Conservation (phyloP, 2,329 filamentous ascomycete species). For the Hymenotorrendiella dingleyae region DNA sequence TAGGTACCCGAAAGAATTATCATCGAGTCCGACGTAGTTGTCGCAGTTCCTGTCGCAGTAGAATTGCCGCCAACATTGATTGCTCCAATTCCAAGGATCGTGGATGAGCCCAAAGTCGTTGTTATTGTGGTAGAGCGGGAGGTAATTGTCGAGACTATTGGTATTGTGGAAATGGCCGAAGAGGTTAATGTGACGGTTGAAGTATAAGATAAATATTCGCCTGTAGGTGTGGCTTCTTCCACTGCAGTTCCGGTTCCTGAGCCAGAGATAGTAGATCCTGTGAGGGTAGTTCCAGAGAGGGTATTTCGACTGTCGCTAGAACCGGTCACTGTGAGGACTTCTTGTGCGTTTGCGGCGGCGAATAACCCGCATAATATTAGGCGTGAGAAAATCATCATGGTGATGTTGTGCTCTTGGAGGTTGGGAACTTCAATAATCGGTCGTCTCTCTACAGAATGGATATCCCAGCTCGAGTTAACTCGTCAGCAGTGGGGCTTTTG, state of each 20-base stretch:
- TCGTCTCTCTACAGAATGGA: too few species aligned
- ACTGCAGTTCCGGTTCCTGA: slow-evolving; percentile 12
- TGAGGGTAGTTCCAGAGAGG: too few species aligned
- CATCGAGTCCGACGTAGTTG: slow-evolving; percentile 31
- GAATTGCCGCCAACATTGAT: slow-evolving; percentile 15
- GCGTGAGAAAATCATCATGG: slow-evolving; percentile 20
- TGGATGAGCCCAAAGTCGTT: slow-evolving; percentile 25
- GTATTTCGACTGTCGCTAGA: slow-evolving; percentile 13
- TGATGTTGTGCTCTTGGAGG: slow-evolving; percentile 4
- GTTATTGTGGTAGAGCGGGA: slow-evolving; percentile 19
- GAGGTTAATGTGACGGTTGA: slow-evolving; percentile 30
- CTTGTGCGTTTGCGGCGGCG: slow-evolving; percentile 24
- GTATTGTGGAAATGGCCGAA: slow-evolving; percentile 23
- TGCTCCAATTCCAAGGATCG: slow-evolving; percentile 21
- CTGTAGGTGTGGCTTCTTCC: slow-evolving; percentile 32
- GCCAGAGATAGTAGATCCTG: too few species aligned
- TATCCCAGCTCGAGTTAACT: too few species aligned
- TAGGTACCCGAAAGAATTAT: slow-evolving; percentile 33
- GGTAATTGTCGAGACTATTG: slow-evolving; percentile 23
- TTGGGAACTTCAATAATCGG: too few species aligned
- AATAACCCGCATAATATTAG: slow-evolving; percentile 26
- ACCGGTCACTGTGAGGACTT: slow-evolving; percentile 7
- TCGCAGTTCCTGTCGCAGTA: slow-evolving; percentile 25
- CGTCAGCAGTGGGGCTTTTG: too few species aligned
- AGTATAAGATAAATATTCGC: slow-evolving; percentile 33